Evolutionary conservation across 1,139 yeast genomes (phyloP), one percentile per base, ranked within the genome.

Genomic region (Lodderomyces parapsilosis): DNA sequence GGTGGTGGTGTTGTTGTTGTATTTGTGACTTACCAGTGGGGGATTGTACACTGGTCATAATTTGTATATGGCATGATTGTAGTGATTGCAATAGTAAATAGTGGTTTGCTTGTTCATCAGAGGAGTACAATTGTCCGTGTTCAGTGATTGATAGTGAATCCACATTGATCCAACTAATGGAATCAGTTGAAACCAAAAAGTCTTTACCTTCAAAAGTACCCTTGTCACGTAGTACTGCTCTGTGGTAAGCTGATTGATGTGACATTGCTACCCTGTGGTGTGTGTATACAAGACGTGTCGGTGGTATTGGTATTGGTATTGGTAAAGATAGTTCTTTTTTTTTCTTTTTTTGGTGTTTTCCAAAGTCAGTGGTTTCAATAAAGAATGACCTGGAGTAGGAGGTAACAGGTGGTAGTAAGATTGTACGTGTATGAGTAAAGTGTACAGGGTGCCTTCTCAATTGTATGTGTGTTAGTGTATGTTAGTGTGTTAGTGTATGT

Each of bases 51-150:
- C 14, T 14, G 19, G 39, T 36, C 20, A 22, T 58, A 23, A 73
- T 57, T 46, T 70, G 77, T 11, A 72, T 65, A 40, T 57, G 63
- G 52, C 78, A 72, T 19, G 75, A 65, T 54, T 72, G 78, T 37
- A 73, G 58, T 28, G 62, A 62, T 40, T 60, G 67, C 27, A 71
- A 36, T 19, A 50, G 53, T 11, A 72, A 56, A 47, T 64, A 63
- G 44, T 62, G 65, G 45, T 60, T 58, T 34, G 63, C 68, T 32
- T 53, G 54, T 22, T 66, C 72, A 49, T 67, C 74, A 7, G 63
- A 54, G 19, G 70, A 66, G 45, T 57, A 64, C 30, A 71, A 48
- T 42, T 65, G 67, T 36, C 77, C 78, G 25, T 63, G 60, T 36
- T 59, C 63, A 3, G 70, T 68, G 43, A 71, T 66, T 41, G 58